Percentiles rank a stretch among this genome's conserved stretches.
Conservation (phyloP, 2,329 filamentous ascomycete species). For the Beauveria medogensis region DNA sequence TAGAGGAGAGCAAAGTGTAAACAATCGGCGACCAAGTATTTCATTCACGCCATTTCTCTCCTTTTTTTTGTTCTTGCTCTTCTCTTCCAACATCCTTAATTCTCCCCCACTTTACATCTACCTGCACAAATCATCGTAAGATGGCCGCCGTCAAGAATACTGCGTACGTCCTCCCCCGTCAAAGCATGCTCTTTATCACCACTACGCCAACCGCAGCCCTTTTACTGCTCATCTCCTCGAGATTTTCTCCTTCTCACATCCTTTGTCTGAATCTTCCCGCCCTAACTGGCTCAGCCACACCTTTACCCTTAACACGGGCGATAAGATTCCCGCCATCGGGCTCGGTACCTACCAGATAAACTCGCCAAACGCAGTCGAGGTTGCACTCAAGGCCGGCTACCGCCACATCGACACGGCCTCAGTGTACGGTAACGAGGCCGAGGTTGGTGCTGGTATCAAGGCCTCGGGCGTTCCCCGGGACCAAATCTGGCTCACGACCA, state of each 20-base stretch:
- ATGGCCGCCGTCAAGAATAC: slow-evolving; percentile 25
- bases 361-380: slow-evolving; percentile 61
- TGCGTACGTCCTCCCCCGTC: slow-evolving; percentile 12
- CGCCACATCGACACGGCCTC: slow-evolving; percentile 70
- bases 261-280: not conserved
- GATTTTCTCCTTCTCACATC: too few relatives aligned
- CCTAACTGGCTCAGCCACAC: slow-evolving; percentile 24
- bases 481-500: slow-evolving; percentile 68
- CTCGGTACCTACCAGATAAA: slow-evolving; percentile 73
- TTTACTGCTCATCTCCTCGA: not conserved
- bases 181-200: not conserved
- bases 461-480: slow-evolving; percentile 56
- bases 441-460: slow-evolving; percentile 58
- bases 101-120: not conserved
- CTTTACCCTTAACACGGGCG: slow-evolving; percentile 66
- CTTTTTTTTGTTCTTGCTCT: not conserved
- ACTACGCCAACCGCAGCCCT: not conserved
- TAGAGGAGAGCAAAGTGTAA: too few relatives aligned
- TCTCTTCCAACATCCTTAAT: too few relatives aligned
- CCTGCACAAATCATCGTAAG: not conserved
- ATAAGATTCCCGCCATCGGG: slow-evolving; percentile 68
- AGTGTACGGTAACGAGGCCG: slow-evolving; percentile 68
- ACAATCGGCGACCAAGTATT: not conserved
- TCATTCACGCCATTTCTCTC: not conserved
- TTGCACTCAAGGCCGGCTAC: slow-evolving; percentile 60